A percentile compares a stretch with the other conserved stretches of the same genome.
Evolutionary conservation across 495 filamentous ascomycete species (phyloP).

Genomic region (Bathelium albidoporum): DNA sequence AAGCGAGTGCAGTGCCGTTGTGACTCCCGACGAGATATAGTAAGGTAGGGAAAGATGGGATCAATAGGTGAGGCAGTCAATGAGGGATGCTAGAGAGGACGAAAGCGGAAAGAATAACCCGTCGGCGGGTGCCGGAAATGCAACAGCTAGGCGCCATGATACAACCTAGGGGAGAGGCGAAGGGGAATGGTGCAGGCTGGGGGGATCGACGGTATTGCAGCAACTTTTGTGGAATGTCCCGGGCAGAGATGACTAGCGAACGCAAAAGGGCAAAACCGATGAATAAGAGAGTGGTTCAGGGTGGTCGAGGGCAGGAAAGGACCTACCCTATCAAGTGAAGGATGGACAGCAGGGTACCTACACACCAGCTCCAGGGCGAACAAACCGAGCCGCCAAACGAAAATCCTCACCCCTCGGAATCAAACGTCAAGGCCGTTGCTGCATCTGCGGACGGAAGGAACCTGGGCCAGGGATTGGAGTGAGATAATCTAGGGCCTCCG

Average conservation of each 20-base stretch:
- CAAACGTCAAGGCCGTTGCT: constrained; percentile 4
- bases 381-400: constrained; percentile 4
- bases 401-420: constrained; percentile 6
- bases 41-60: background rate
- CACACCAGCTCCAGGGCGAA: background rate
- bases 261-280: constrained; percentile 1
- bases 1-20: background rate
- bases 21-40: background rate
- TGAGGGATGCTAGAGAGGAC: background rate
- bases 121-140: constrained; percentile 2
- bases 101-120: background rate
- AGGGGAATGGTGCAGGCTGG: background rate
- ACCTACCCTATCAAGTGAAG: constrained; percentile 6
- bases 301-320: background rate
- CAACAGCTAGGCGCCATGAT: constrained; percentile 2
- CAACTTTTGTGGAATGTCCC: background rate
- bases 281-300: constrained; percentile 1
- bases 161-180: background rate
- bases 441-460: constrained; percentile 6
- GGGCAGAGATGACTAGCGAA: background rate
- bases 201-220: constrained; percentile 1
- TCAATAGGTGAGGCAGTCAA: background rate
- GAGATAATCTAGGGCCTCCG: background rate
- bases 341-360: background rate
- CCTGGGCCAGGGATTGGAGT: background rate